phyloP scores from a whole-genome alignment of 257 asterid species.

The Jacaranda mimosifolia region DNA sequence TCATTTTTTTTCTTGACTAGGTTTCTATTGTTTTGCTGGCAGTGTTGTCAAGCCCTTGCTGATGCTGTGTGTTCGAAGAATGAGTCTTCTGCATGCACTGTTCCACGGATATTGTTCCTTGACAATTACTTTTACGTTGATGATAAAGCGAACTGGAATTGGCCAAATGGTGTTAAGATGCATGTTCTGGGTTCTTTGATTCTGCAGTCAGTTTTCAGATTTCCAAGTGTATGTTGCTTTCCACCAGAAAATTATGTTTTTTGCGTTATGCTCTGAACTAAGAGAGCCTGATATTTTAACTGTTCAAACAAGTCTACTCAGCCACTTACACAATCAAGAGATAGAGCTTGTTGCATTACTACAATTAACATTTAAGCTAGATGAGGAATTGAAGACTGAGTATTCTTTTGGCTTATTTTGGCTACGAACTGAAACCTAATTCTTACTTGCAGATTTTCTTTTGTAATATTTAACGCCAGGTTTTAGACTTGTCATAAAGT shows the following conservation, averaged over 20 bases:
- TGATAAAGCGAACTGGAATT: conserved; percentile 79
- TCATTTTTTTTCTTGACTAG: conserved; percentile 26
- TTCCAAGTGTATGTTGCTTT: conserved; percentile 72
- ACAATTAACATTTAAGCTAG: background rate
- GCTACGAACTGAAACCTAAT: background rate
- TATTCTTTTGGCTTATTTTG: background rate
- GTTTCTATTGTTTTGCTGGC: conserved; percentile 40
- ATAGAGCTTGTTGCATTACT: background rate
- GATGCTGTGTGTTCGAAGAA: conserved; percentile 65
- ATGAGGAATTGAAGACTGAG: conserved; percentile 6
- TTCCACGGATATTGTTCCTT: conserved; percentile 79
- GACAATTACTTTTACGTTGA: conserved; percentile 62
- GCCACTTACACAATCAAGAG: conserved; percentile 15
- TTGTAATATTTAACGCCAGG: background rate
- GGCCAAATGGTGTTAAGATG: conserved; percentile 80
- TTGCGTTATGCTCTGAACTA: conserved; percentile 12
- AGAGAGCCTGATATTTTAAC: background rate
- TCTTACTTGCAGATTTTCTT: conserved; percentile 15
- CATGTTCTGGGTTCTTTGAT: conserved; percentile 89
- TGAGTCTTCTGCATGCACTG: conserved; percentile 68
- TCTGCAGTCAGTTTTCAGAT: conserved; percentile 80
- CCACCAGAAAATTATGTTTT: conserved; percentile 3
- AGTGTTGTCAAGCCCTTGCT: conserved; percentile 93
- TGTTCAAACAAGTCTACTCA: conserved; percentile 6
- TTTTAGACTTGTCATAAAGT: background rate